Percentiles rank a stretch among this genome's conserved stretches.
phyloP scores from a whole-genome alignment of 768 basidiomycete genomes.

The Serendipita sp. region DNA sequence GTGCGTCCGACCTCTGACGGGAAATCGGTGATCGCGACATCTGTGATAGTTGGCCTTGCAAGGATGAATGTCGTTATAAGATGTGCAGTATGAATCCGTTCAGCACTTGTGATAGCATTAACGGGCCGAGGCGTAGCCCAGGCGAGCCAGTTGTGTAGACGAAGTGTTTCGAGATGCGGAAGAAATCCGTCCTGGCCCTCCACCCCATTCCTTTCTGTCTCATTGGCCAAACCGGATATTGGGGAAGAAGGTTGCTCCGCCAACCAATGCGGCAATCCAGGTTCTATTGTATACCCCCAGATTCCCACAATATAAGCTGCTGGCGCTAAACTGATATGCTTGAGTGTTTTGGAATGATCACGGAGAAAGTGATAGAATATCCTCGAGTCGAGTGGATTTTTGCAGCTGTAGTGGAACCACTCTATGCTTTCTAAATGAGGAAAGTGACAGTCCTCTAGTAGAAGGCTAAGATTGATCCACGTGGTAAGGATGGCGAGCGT shows the following conservation, averaged over 20 bases:
- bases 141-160: constrained; percentile 8
- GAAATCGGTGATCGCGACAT: constrained; percentile 8
- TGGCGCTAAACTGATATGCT: constrained; percentile 6
- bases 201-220: too few relatives aligned
- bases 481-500: constrained; percentile 2
- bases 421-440: constrained; percentile 7
- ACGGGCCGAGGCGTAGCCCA: not conserved
- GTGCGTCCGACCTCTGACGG: not conserved
- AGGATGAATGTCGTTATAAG: constrained; percentile 4
- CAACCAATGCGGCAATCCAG: constrained; percentile 5
- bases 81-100: not conserved
- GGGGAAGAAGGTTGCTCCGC: not conserved
- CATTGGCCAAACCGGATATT: not conserved
- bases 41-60: constrained; percentile 1
- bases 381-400: not conserved
- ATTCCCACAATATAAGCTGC: not conserved
- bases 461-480: not conserved
- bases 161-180: constrained; percentile 9
- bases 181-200: not conserved
- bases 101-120: not conserved
- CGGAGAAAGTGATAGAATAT: constrained; percentile 6
- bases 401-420: constrained; percentile 5
- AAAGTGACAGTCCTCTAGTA: constrained; percentile 8
- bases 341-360: constrained; percentile 8
- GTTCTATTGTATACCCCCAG: not conserved